Evolutionary conservation across 768 basidiomycete genomes (phyloP).

Genomic region (Chalciporus piperatus): DNA sequence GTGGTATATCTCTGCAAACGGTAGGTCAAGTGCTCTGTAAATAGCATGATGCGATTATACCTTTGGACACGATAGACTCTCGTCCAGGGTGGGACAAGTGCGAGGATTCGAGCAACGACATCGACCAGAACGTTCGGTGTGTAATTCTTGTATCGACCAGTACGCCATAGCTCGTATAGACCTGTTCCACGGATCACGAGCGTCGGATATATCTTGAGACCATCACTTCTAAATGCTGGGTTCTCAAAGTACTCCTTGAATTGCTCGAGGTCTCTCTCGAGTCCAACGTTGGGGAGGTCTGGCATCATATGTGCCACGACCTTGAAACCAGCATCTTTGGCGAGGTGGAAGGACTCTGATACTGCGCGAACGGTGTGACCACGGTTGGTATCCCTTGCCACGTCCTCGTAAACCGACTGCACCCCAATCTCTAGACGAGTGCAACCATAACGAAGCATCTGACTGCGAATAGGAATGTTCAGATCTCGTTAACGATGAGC

Average conservation of each 20-base stretch:
- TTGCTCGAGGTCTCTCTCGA: slow-evolving; percentile 96
- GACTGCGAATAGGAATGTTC: slow-evolving; percentile 45
- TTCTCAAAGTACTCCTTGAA: slow-evolving; percentile 99
- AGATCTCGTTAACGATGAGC: neutral
- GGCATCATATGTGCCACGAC: slow-evolving; percentile 99
- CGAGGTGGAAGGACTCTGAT: slow-evolving; percentile 93
- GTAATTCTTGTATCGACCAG: slow-evolving; percentile 98
- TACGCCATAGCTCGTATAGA: slow-evolving; percentile 93
- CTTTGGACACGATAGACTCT: slow-evolving; percentile 96
- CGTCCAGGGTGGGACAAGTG: slow-evolving; percentile 98
- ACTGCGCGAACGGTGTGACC: slow-evolving; percentile 98
- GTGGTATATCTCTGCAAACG: slow-evolving; percentile 80
- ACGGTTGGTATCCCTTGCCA: slow-evolving; percentile 97
- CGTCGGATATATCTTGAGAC: slow-evolving; percentile 97
- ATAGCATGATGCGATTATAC: slow-evolving; percentile 36
- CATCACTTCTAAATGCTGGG: slow-evolving; percentile 94
- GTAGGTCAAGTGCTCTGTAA: neutral
- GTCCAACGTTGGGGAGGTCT: slow-evolving; percentile 94
- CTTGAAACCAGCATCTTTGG: slow-evolving; percentile 99
- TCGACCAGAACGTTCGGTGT: slow-evolving; percentile 98
- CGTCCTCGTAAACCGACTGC: slow-evolving; percentile 98
- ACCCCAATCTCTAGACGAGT: slow-evolving; percentile 98
- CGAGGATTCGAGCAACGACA: slow-evolving; percentile 92
- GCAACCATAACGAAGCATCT: slow-evolving; percentile 99
- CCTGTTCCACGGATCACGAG: slow-evolving; percentile 97